A percentile compares a stretch with the other conserved stretches of the same genome.
Conservation (phyloP, 2,329 filamentous ascomycete species). For the Cryphonectria japonica region DNA sequence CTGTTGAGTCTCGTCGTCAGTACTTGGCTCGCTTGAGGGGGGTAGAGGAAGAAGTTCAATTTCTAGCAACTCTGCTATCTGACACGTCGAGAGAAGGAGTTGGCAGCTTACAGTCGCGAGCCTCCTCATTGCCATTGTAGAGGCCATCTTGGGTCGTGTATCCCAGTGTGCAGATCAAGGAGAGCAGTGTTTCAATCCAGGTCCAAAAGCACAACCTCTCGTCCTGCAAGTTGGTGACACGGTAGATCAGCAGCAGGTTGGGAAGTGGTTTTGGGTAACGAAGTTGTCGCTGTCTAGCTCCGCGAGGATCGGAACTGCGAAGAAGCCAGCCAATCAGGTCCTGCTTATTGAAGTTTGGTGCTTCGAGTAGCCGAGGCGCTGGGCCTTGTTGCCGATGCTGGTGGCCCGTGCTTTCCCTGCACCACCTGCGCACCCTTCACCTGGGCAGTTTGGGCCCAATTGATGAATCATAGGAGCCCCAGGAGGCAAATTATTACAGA, state of each 20-base stretch:
- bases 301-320: conserved; percentile 8
- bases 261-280: neutral
- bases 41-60: neutral
- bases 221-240: conserved; percentile 27
- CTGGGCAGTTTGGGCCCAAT: neutral
- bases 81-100: neutral
- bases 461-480: conserved; percentile 26
- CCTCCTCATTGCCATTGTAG: conserved; percentile 67
- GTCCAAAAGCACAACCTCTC: conserved; percentile 36
- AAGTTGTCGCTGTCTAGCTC: conserved; percentile 5
- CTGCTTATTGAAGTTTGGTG: conserved; percentile 22
- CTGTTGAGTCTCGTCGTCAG: conserved; percentile 45
- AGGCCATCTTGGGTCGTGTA: conserved; percentile 53
- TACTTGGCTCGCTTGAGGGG: conserved; percentile 12
- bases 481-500: too few species aligned
- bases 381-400: conserved; percentile 15
- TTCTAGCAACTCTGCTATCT: conserved; percentile 18
- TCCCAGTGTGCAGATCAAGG: conserved; percentile 33
- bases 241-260: neutral
- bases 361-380: conserved; percentile 21
- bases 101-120: conserved; percentile 58
- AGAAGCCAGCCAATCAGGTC: conserved; percentile 39
- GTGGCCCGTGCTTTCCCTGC: neutral
- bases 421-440: neutral
- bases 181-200: conserved; percentile 35